A percentile compares a stretch with the other conserved stretches of the same genome.
These are phyloP conservation scores for Kodamaea derodonti DNA, from an alignment of 1,139 yeast species.

Conservation along the genomic window DNA sequence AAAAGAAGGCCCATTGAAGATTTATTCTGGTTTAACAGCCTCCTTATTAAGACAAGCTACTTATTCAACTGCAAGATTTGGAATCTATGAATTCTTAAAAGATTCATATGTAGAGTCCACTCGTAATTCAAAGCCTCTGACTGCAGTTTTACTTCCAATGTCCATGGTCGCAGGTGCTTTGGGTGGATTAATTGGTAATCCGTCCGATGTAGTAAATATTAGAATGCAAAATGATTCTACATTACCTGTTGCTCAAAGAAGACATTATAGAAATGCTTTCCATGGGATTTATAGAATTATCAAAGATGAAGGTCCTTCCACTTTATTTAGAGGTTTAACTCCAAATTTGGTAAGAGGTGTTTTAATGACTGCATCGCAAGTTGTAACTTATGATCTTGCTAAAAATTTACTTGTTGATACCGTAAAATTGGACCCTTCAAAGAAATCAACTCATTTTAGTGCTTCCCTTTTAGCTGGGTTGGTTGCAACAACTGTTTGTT, in stretches of 20 bases:
- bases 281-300: conserved; percentile 66
- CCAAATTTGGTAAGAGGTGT: conserved; percentile 82
- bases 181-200: conserved; percentile 86
- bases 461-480: conserved; percentile 79
- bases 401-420: conserved; percentile 55
- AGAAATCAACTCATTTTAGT: conserved; percentile 69
- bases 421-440: conserved; percentile 52
- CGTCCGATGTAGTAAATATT: conserved; percentile 83
- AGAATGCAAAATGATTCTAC: conserved; percentile 89
- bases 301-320: conserved; percentile 56
- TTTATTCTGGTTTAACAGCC: conserved; percentile 80
- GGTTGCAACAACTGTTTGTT: conserved; percentile 86
- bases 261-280: conserved; percentile 75
- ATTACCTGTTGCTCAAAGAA: conserved; percentile 58
- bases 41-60: conserved; percentile 83
- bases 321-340: conserved; percentile 68
- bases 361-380: conserved; percentile 88
- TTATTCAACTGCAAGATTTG: conserved; percentile 82
- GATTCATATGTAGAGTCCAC: conserved; percentile 43
- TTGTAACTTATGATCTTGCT: conserved; percentile 80
- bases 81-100: conserved; percentile 74
- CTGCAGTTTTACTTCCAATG: conserved; percentile 57
- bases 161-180: conserved; percentile 81
- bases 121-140: conserved; percentile 31
- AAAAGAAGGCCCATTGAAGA: conserved; percentile 63